Base-by-base conservation (phyloP, 768 basidiomycete genomes). In the Lactarius psammicola region DNA sequence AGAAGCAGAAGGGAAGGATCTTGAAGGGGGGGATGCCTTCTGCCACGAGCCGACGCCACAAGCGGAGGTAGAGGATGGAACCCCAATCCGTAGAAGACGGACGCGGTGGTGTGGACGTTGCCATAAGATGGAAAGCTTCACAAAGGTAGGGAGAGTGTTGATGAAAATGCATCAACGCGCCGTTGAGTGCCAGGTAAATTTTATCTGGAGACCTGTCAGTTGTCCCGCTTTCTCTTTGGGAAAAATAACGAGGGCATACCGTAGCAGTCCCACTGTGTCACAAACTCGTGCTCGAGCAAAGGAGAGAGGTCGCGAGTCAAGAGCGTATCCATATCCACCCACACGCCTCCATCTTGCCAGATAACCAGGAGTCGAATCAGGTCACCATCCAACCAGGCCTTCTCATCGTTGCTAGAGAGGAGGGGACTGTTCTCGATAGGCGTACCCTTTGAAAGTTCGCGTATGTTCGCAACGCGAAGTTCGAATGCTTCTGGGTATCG, bases 221-320 rank as follows among this genome's bases (percentile, higher is more conserved):
- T 36, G 23, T 23, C 23, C 17, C 15, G n/a, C n/a, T n/a, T 28
- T 38, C n/a, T 30, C 28, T 31, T 6, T 8, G 2, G 11, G 2
- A 10, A 18, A 36, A 20, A 30, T 10, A 13, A 55, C 13, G 26
- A 51, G 38, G 18, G 73, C 86, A 51, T 74, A 94, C 95, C 92
- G 72, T 98, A 98, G 75, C 96, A 98, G 74, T 99, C 96, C 96
- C 96, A 99, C 72, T 99, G 95, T 1, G 94, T 96, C 11, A 98
- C 93, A 74, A 95, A 99, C 76, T 99, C 96, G 72, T 93, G 90
- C 75, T 97, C 95, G 7, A 91, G 81, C 62, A 98, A 79, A 10
- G 95, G 94, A 3, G 87, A 80, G 38, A 98, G 78, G 77, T 95
- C 92, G 62, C 96, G 80, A 54, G 94, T 96, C 68, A 98, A 79